A percentile compares a stretch with the other conserved stretches of the same genome.
These are phyloP conservation scores for Vinca minor DNA, from an alignment of 257 asterid species.

Conservation along the genomic window DNA sequence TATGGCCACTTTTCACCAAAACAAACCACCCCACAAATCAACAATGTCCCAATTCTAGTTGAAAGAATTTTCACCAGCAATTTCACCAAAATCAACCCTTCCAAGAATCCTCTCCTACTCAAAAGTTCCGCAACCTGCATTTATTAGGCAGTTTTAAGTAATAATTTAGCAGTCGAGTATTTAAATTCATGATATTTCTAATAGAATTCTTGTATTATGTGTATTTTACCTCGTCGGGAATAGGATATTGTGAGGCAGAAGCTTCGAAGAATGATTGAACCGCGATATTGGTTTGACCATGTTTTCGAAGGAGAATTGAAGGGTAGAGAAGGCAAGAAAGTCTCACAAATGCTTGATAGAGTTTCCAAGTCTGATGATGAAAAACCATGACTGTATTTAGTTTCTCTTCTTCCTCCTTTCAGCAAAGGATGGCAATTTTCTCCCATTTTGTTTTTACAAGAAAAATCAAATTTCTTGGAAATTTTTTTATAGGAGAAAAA, in stretches of 20 bases:
- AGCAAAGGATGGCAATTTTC: slow-evolving; percentile 51
- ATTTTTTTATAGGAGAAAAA: no score
- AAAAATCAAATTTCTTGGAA: no score
- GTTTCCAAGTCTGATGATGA: slow-evolving; percentile 42
- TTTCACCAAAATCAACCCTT: slow-evolving; percentile 39
- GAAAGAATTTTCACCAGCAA: slow-evolving; percentile 38
- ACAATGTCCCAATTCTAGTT: slow-evolving; percentile 55
- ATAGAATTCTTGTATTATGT: no score
- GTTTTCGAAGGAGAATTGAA: slow-evolving; percentile 9
- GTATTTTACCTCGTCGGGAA: slow-evolving; percentile 64
- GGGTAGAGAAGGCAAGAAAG: slow-evolving; percentile 42
- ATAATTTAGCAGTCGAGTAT: no score
- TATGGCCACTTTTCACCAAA: slow-evolving; percentile 49
- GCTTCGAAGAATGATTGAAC: slow-evolving; percentile 29
- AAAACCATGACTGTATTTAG: slow-evolving; percentile 57
- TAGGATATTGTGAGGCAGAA: slow-evolving; percentile 59
- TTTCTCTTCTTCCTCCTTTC: slow-evolving; percentile 60
- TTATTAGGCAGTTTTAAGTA: no score
- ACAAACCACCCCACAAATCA: slow-evolving; percentile 50
- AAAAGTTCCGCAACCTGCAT: slow-evolving; percentile 56
- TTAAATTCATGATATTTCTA: not conserved
- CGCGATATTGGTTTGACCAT: slow-evolving; percentile 11
- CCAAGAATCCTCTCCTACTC: slow-evolving; percentile 38
- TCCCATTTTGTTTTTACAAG: slow-evolving; percentile 23
- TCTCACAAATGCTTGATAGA: slow-evolving; percentile 42